Conservation (phyloP, 2,329 filamentous ascomycete species). For the Talaromyces sp. region DNA sequence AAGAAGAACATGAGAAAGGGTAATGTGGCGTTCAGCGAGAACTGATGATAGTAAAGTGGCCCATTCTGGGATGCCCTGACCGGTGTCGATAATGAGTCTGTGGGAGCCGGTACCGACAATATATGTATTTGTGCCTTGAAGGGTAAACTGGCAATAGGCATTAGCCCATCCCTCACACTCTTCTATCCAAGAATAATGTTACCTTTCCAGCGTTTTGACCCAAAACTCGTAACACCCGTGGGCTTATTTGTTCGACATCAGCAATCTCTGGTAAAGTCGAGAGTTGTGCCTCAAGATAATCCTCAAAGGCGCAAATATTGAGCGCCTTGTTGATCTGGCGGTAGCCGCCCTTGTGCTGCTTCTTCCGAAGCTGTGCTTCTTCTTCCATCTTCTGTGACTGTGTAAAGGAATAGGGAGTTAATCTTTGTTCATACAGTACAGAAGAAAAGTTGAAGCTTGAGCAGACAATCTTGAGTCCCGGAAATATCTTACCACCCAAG, state of each 20-base stretch:
- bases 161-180: background rate
- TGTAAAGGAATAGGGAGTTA: background rate
- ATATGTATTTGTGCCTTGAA: constrained; percentile 44
- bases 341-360: constrained; percentile 7
- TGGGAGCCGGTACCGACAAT: constrained; percentile 37
- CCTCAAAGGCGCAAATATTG: constrained; percentile 49
- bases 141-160: constrained; percentile 27
- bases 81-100: constrained; percentile 39
- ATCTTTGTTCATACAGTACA: background rate
- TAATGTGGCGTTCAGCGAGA: constrained; percentile 29
- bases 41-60: constrained; percentile 32
- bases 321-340: constrained; percentile 49
- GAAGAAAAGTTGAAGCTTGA: background rate
- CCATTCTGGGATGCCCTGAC: constrained; percentile 33
- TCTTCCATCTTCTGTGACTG: background rate
- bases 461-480: background rate
- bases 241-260: constrained; percentile 43
- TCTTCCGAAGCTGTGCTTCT: background rate
- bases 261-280: constrained; percentile 34
- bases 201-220: constrained; percentile 47
- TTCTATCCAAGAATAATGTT: background rate
- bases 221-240: constrained; percentile 43
- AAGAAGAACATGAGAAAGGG: constrained; percentile 43
- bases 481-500: background rate
- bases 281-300: constrained; percentile 45